Evolutionary conservation across 176 grass and related monocot genomes (phyloP).

Genomic region (Oryza punctata): DNA sequence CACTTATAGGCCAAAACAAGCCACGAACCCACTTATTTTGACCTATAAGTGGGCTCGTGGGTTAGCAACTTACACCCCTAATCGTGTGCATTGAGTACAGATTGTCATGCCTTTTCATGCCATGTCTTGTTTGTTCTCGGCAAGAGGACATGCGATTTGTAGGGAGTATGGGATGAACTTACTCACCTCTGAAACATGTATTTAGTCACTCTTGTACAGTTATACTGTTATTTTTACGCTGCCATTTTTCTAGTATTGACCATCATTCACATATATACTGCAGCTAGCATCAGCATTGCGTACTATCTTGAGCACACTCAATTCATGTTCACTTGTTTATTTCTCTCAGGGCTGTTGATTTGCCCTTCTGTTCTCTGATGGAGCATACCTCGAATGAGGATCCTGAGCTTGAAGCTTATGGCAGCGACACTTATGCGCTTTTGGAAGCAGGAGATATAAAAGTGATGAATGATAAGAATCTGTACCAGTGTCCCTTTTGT

Average conservation of each 20-base stretch:
- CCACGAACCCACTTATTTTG: too few species aligned
- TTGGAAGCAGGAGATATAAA: conserved; percentile 53
- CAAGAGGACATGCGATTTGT: not conserved
- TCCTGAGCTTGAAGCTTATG: conserved; percentile 66
- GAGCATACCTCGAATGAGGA: conserved; percentile 46
- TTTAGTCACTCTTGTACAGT: not conserved
- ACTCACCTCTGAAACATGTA: not conserved
- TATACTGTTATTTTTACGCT: not conserved
- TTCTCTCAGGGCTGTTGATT: not conserved
- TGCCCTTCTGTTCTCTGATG: conserved; percentile 38
- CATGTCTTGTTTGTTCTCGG: not conserved
- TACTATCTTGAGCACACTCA: not conserved
- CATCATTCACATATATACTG: not conserved
- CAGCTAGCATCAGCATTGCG: not conserved
- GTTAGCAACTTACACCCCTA: too few species aligned
- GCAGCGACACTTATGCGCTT: conserved; percentile 25
- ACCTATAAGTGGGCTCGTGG: too few species aligned
- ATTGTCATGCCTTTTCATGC: not conserved
- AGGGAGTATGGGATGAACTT: not conserved
- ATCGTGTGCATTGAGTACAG: not conserved
- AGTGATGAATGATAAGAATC: conserved; percentile 43
- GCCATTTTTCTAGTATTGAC: not conserved
- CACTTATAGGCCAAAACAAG: too few species aligned
- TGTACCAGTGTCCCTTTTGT: conserved; percentile 79
- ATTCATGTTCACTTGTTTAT: not conserved